Evolutionary conservation across 176 grass and related monocot genomes (phyloP).

Genomic region (Aegilops sharonensis): DNA sequence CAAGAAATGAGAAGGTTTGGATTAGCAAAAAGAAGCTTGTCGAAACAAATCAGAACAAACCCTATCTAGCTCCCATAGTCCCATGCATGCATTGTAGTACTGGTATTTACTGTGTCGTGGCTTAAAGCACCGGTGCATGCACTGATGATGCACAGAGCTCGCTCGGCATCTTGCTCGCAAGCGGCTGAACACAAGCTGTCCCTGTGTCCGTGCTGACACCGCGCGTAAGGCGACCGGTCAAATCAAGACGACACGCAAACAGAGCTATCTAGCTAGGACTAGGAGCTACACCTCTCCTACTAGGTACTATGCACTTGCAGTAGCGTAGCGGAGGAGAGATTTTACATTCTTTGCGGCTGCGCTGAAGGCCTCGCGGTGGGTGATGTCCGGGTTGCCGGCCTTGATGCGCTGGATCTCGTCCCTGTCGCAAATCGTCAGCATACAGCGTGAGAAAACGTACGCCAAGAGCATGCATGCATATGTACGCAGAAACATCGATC

Average conservation of each 20-base stretch:
- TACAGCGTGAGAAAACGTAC: not conserved
- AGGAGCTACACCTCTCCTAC: not conserved
- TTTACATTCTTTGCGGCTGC: slow-evolving; percentile 99
- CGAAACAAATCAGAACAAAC: slow-evolving; percentile 37
- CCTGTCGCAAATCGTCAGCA: slow-evolving; percentile 42
- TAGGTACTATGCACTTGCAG: not conserved
- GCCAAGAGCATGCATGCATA: not conserved
- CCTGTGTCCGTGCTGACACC: slow-evolving; percentile 43
- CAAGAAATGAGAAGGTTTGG: slow-evolving; percentile 24
- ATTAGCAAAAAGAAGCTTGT: slow-evolving; percentile 23
- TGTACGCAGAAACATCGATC: not conserved
- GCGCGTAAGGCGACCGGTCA: slow-evolving; percentile 44
- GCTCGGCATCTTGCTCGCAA: slow-evolving; percentile 35
- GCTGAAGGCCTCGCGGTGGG: slow-evolving; percentile 98
- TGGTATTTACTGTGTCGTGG: slow-evolving; percentile 21
- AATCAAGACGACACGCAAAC: slow-evolving; percentile 44
- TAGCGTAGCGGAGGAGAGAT: slow-evolving; percentile 2
- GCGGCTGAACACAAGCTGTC: slow-evolving; percentile 34
- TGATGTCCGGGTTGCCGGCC: slow-evolving; percentile 97
- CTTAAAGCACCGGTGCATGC: slow-evolving; percentile 27
- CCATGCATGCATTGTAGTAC: not conserved
- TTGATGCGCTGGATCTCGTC: slow-evolving; percentile 99
- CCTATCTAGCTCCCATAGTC: not conserved
- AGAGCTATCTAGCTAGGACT: slow-evolving; percentile 24
- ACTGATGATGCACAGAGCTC: slow-evolving; percentile 11